Percentiles rank a stretch among this genome's conserved stretches.
Evolutionary conservation across 192 early-diverging fungal genomes (phyloP).

Genomic region (Backusella australiensis): DNA sequence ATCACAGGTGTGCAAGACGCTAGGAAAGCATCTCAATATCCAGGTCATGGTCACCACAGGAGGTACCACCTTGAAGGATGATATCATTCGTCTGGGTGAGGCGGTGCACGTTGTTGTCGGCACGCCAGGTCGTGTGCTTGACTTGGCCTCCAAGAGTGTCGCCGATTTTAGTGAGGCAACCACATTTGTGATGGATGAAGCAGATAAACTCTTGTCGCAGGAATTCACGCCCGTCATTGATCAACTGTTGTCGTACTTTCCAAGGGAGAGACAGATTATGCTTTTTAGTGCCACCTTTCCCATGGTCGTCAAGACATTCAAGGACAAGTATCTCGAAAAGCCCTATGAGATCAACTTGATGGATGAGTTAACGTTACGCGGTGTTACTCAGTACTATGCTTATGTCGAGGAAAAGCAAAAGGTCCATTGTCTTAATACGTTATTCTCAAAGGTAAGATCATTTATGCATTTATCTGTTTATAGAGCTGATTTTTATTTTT

Average conservation of each 20-base stretch:
- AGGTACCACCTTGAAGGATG: slow-evolving; percentile 97
- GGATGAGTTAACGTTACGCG: slow-evolving; percentile 97
- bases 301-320: slow-evolving; percentile 95
- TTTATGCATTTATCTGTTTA: neutral
- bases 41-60: slow-evolving; percentile 99
- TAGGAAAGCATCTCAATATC: slow-evolving; percentile 94
- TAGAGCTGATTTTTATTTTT: neutral
- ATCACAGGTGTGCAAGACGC: slow-evolving; percentile 95
- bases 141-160: slow-evolving; percentile 92
- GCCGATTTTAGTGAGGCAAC: slow-evolving; percentile 87
- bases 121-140: slow-evolving; percentile 95
- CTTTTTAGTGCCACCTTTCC: slow-evolving; percentile 98
- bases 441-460: slow-evolving; percentile 75
- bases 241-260: slow-evolving; percentile 90
- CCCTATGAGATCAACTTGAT: slow-evolving; percentile 99
- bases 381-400: slow-evolving; percentile 99
- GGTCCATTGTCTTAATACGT: slow-evolving; percentile 90
- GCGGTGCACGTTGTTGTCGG: slow-evolving; percentile 96
- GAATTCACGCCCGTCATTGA: slow-evolving; percentile 99
- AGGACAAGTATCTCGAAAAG: slow-evolving; percentile 93
- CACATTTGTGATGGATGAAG: slow-evolving; percentile 99
- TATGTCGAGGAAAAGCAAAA: slow-evolving; percentile 99
- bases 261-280: slow-evolving; percentile 89
- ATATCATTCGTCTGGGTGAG: slow-evolving; percentile 92
- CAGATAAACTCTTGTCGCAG: slow-evolving; percentile 96